These are phyloP conservation scores for Arbutus unedo DNA, from an alignment of 148 eudicot genomes.

Conservation along the genomic window DNA sequence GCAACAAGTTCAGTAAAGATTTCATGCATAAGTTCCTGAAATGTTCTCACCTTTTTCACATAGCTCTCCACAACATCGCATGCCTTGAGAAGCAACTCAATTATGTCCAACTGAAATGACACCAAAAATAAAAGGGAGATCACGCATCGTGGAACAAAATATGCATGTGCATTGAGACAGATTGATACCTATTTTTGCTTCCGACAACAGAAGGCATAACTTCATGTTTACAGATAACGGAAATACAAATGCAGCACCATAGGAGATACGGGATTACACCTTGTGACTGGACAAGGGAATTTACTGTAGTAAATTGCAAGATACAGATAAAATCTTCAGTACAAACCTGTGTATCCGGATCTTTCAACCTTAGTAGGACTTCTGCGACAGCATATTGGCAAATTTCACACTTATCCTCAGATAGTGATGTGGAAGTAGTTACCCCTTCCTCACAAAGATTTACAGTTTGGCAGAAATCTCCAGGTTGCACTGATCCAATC, in stretches of 20 bases:
- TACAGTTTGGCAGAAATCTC: conserved; percentile 54
- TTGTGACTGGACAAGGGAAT: background rate
- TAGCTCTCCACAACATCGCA: conserved; percentile 51
- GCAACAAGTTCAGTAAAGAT: background rate
- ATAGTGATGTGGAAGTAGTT: conserved; percentile 18
- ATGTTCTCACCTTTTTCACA: conserved; percentile 47
- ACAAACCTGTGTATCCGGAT: conserved; percentile 78
- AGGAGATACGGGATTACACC: background rate
- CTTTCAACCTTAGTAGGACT: conserved; percentile 56
- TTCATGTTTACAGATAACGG: background rate
- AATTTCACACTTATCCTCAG: conserved; percentile 32
- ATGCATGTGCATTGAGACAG: background rate
- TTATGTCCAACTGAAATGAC: conserved; percentile 62
- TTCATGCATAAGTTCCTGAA: conserved; percentile 5
- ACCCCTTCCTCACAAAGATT: conserved; percentile 45
- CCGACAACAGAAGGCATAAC: background rate
- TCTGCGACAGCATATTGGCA: conserved; percentile 46
- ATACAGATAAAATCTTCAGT: background rate
- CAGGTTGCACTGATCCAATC: conserved; percentile 56
- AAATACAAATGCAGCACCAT: background rate
- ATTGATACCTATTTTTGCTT: background rate
- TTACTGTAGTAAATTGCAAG: background rate
- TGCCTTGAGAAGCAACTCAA: conserved; percentile 70
- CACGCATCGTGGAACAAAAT: background rate
- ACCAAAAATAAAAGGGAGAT: conserved; percentile 13